A percentile compares a stretch with the other conserved stretches of the same genome.
Conservation (phyloP, 495 filamentous ascomycete genomes). For the Clohesyomyces aquaticus region DNA sequence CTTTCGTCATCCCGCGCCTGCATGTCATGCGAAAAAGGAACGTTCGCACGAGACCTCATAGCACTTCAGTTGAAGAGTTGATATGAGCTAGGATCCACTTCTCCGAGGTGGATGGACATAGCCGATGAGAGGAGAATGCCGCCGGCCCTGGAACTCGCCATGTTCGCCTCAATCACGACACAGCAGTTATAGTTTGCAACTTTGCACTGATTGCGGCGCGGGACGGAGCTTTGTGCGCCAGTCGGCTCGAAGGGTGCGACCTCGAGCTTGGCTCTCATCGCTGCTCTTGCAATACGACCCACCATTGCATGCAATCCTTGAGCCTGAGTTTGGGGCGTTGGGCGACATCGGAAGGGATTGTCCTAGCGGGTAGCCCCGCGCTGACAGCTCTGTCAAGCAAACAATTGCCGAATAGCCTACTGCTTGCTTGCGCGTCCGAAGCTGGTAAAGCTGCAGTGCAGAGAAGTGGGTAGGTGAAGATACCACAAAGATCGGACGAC, state of each 20-base stretch:
- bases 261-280: background rate
- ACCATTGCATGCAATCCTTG: background rate
- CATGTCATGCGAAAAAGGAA: background rate
- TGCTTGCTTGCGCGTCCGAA: constrained; percentile 1
- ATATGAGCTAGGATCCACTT: background rate
- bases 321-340: constrained; percentile 12
- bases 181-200: too few species aligned
- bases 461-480: background rate
- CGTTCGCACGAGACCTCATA: background rate
- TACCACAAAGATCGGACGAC: background rate
- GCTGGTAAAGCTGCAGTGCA: background rate
- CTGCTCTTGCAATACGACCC: background rate
- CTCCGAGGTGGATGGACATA: background rate
- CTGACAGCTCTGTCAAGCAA: background rate
- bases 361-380: background rate
- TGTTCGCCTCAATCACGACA: background rate
- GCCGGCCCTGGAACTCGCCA: background rate
- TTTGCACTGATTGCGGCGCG: constrained; percentile 11
- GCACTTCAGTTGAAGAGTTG: background rate
- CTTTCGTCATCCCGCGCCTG: constrained; percentile 1
- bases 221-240: background rate
- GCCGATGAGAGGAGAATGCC: background rate
- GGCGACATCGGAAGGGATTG: constrained; percentile 18
- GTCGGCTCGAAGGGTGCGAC: background rate
- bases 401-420: background rate